Evolutionary conservation across 1,284 basidiomycete genomes (phyloP).

Genomic region (Sporisorium iseilematis-ciliati): DNA sequence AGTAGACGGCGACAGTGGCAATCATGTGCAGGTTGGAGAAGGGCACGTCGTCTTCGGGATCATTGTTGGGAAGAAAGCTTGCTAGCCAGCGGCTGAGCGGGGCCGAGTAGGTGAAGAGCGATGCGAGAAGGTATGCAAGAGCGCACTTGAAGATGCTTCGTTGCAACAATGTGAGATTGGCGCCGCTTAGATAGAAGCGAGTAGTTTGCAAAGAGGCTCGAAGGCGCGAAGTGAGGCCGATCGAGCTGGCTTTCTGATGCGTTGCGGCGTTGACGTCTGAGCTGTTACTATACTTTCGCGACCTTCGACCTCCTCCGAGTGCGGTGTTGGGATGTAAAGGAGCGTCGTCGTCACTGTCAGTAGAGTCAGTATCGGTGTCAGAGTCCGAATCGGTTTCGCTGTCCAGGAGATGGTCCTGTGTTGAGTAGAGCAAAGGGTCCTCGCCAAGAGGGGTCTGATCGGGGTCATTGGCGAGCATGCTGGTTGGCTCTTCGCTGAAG

Average conservation of each 20-base stretch:
- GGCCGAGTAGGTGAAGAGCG: slow-evolving; percentile 90
- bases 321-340: neutral
- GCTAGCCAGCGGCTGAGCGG: slow-evolving; percentile 67
- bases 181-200: slow-evolving; percentile 73
- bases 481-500: slow-evolving; percentile 54
- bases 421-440: slow-evolving; percentile 57
- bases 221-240: neutral
- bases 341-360: slow-evolving; percentile 19
- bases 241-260: slow-evolving; percentile 6
- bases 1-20: slow-evolving; percentile 80
- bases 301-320: neutral
- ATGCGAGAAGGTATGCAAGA: slow-evolving; percentile 88
- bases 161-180: slow-evolving; percentile 72
- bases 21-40: slow-evolving; percentile 85
- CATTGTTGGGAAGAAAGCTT: slow-evolving; percentile 58
- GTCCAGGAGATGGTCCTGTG: slow-evolving; percentile 45
- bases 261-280: neutral
- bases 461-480: slow-evolving; percentile 47
- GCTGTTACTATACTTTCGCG: neutral
- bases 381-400: slow-evolving; percentile 37
- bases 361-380: slow-evolving; percentile 32
- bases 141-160: slow-evolving; percentile 89
- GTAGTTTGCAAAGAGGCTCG: slow-evolving; percentile 73
- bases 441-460: slow-evolving; percentile 57
- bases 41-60: slow-evolving; percentile 56